A percentile compares a stretch with the other conserved stretches of the same genome.
These are phyloP conservation scores for Medicago ruthenica DNA, from an alignment of 306 rosid species.

Conservation along the genomic window DNA sequence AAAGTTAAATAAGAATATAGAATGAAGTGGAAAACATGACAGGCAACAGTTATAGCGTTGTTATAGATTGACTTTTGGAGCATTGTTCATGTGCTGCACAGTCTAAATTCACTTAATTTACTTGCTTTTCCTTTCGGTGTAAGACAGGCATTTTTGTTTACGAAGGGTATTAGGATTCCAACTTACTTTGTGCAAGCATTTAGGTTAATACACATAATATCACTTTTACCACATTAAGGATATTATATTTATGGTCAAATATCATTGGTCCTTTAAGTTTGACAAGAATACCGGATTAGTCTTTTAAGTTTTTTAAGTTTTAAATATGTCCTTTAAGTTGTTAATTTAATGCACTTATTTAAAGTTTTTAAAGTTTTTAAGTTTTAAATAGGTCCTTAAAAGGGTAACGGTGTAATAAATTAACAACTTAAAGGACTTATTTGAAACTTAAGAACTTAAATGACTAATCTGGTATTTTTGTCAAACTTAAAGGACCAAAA, in stretches of 20 bases:
- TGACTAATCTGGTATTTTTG: no score
- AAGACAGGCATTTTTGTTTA: constrained; percentile 46
- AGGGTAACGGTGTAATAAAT: no score
- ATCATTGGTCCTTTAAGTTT: no score
- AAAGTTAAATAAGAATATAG: constrained; percentile 10
- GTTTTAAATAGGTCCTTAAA: no score
- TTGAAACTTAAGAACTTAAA: no score
- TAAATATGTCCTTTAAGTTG: no score
- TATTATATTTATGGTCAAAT: not conserved
- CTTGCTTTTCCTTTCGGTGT: constrained; percentile 26
- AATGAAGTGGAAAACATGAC: constrained; percentile 35
- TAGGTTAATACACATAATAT: not conserved
- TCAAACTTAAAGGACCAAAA: no score
- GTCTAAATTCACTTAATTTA: not conserved
- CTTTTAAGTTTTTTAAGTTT: no score
- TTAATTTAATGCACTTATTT: no score
- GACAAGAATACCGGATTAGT: no score
- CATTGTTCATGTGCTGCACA: not conserved
- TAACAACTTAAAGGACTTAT: no score
- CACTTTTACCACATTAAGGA: not conserved
- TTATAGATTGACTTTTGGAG: not conserved
- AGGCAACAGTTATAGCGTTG: not conserved
- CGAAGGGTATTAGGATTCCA: constrained; percentile 41
- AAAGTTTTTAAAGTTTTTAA: no score
- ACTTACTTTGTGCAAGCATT: constrained; percentile 1